phyloP scores from a whole-genome alignment of 495 filamentous ascomycete genomes.

The Extremus antarcticus region DNA sequence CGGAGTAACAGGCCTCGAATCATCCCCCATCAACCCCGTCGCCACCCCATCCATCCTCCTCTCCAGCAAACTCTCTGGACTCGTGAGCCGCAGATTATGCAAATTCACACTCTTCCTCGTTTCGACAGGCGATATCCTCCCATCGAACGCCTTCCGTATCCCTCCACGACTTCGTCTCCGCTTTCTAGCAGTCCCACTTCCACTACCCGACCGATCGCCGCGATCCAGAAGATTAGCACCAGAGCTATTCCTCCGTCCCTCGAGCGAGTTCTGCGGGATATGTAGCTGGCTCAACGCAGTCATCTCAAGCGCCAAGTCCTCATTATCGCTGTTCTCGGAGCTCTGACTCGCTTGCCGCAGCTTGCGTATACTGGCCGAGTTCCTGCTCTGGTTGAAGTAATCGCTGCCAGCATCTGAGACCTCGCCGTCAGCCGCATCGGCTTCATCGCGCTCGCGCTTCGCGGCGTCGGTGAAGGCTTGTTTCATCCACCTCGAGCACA shows the following conservation, averaged over 20 bases:
- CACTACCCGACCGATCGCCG: slow-evolving; percentile 1
- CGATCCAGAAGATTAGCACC: not conserved
- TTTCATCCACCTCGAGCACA: slow-evolving; percentile 65
- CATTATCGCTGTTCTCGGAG: slow-evolving; percentile 63
- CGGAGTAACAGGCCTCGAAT: not conserved
- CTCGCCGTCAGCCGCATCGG: not conserved
- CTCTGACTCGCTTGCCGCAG: slow-evolving; percentile 26
- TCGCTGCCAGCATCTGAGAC: slow-evolving; percentile 5
- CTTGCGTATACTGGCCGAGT: slow-evolving; percentile 8
- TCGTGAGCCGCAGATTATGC: slow-evolving; percentile 56
- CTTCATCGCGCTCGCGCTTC: slow-evolving; percentile 14
- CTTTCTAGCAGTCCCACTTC: slow-evolving; percentile 14
- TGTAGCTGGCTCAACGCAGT: slow-evolving; percentile 27
- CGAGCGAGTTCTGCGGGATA: not conserved
- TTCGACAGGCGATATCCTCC: slow-evolving; percentile 28
- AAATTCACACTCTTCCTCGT: slow-evolving; percentile 34
- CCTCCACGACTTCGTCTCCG: slow-evolving; percentile 20
- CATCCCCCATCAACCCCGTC: slow-evolving; percentile 58
- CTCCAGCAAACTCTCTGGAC: slow-evolving; percentile 72
- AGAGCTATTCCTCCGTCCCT: not conserved
- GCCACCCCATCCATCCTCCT: slow-evolving; percentile 78
- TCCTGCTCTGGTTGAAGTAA: slow-evolving; percentile 16
- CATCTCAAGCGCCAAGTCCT: slow-evolving; percentile 75
- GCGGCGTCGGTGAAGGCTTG: slow-evolving; percentile 52
- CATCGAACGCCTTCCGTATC: slow-evolving; percentile 25